Evolutionary conservation across 257 asterid species (phyloP).

Genomic region (Przewalskia tangutica): DNA sequence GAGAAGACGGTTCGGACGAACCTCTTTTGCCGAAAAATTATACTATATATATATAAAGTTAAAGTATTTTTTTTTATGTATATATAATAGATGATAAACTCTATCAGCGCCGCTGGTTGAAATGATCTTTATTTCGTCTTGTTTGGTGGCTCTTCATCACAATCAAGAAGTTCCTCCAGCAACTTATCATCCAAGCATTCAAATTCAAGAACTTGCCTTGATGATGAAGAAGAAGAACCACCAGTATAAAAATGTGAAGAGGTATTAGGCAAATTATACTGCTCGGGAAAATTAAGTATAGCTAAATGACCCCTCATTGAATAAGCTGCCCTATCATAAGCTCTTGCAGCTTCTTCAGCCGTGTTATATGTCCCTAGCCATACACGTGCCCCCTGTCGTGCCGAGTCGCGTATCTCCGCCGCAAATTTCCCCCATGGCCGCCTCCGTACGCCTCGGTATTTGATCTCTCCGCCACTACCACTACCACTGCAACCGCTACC

Average conservation of each 20-base stretch:
- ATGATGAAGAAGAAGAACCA: conserved; percentile 7
- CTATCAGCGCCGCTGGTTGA: background rate
- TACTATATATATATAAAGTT: background rate
- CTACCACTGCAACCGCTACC: background rate
- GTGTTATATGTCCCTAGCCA: conserved; percentile 76
- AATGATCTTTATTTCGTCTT: conserved; percentile 11
- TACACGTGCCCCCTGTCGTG: conserved; percentile 49
- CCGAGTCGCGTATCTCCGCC: conserved; percentile 73
- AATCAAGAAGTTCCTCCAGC: conserved; percentile 61
- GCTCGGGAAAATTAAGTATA: conserved; percentile 67
- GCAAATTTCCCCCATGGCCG: conserved; percentile 85
- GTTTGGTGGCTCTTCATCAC: conserved; percentile 7
- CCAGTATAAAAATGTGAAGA: conserved; percentile 46
- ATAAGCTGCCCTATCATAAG: conserved; percentile 66
- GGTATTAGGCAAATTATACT: conserved; percentile 49
- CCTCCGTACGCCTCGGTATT: conserved; percentile 66
- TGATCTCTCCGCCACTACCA: conserved; percentile 32
- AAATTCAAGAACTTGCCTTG: conserved; percentile 45
- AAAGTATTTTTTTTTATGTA: background rate
- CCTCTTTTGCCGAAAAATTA: background rate
- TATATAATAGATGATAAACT: background rate
- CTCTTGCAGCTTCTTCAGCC: conserved; percentile 69
- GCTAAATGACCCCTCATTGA: conserved; percentile 67
- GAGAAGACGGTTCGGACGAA: background rate
- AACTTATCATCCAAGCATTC: conserved; percentile 53